A percentile compares a stretch with the other conserved stretches of the same genome.
phyloP scores from a whole-genome alignment of 192 early-diverging fungal species.

The Umbelopsis isabellina region DNA sequence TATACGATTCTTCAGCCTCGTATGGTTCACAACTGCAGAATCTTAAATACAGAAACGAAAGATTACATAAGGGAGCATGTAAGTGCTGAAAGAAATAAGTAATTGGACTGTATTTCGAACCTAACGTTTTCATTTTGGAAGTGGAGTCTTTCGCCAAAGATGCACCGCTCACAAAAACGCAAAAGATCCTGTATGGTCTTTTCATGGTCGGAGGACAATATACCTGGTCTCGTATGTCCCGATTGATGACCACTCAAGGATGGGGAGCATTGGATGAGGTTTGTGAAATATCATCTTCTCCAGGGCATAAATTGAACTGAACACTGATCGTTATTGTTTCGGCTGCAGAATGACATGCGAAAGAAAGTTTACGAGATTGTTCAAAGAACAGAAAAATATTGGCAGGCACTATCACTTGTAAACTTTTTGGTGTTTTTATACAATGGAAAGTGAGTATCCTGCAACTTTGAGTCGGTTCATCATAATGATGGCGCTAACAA shows the following conservation, averaged over 20 bases:
- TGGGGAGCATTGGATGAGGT: conserved; percentile 74
- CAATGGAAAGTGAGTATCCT: conserved; percentile 69
- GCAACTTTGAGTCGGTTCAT: conserved; percentile 15
- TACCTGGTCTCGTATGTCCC: conserved; percentile 63
- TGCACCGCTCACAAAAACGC: conserved; percentile 57
- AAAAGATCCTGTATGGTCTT: conserved; percentile 62
- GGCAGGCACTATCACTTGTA: conserved; percentile 61
- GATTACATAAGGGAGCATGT: conserved; percentile 58
- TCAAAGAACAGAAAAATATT: conserved; percentile 65
- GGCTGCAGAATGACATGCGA: conserved; percentile 46
- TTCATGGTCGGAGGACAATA: conserved; percentile 77
- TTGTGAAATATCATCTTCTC: conserved; percentile 5
- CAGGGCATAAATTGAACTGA: not conserved
- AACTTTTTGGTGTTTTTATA: conserved; percentile 89
- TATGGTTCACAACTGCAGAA: conserved; percentile 88
- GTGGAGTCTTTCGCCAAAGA: conserved; percentile 64
- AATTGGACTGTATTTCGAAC: conserved; percentile 23
- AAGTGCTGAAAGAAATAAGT: conserved; percentile 26
- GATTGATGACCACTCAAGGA: conserved; percentile 61
- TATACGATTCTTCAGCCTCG: conserved; percentile 73
- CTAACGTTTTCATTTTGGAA: conserved; percentile 23
- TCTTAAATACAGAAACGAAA: conserved; percentile 77
- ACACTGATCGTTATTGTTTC: not conserved
- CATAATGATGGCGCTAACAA: not conserved
- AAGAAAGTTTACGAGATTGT: conserved; percentile 57